These are phyloP conservation scores for Pythium periplocum DNA, from an alignment of 352 stramenopile species.

Conservation along the genomic window DNA sequence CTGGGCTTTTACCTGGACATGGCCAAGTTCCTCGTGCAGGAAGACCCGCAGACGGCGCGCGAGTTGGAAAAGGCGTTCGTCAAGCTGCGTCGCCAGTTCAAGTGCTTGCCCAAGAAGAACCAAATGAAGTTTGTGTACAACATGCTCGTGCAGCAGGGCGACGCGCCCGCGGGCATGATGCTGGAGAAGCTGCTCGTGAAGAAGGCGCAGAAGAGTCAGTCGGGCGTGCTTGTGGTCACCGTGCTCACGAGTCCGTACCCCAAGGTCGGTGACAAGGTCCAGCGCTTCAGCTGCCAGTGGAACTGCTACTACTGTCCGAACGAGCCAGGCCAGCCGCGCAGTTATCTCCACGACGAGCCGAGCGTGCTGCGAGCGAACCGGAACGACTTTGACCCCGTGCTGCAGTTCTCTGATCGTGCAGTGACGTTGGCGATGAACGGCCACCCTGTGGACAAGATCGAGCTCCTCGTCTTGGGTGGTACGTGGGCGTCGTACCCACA, in stretches of 20 bases:
- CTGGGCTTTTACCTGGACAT: conserved; percentile 75
- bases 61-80: conserved; percentile 85
- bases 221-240: conserved; percentile 88
- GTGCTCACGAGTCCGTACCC: conserved; percentile 91
- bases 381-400: conserved; percentile 88
- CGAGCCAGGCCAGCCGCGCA: conserved; percentile 87
- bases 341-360: conserved; percentile 92
- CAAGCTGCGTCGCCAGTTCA: conserved; percentile 78
- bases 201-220: conserved; percentile 88
- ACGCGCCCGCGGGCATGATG: conserved; percentile 34
- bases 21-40: conserved; percentile 68
- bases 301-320: conserved; percentile 96
- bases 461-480: conserved; percentile 87
- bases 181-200: conserved; percentile 84
- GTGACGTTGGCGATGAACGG: conserved; percentile 90
- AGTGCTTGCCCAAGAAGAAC: conserved; percentile 89
- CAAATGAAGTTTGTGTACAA: conserved; percentile 87
- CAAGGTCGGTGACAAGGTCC: conserved; percentile 57
- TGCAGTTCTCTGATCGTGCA: conserved; percentile 89
- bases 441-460: conserved; percentile 91
- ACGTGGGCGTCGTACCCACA: conserved; percentile 92
- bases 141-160: conserved; percentile 62
- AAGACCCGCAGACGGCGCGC: conserved; percentile 66
- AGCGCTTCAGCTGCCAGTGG: conserved; percentile 92
- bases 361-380: conserved; percentile 90